Base-by-base conservation (phyloP, 345 rosid genomes). In the Eucalyptus virginea region DNA sequence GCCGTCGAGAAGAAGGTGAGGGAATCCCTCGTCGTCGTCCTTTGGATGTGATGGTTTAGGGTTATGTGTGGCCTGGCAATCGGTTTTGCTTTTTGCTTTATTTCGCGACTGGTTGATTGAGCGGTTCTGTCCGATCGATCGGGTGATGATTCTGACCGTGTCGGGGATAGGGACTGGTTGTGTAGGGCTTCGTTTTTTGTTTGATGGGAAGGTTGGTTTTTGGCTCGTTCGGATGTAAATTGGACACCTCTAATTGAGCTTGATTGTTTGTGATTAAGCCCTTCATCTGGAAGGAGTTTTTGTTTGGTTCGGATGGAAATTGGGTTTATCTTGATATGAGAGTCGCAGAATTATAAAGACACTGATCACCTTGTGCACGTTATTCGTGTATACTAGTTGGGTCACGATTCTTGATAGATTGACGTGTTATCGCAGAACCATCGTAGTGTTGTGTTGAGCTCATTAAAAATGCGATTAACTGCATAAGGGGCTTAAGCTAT, bases 1-100 rank as follows among this genome's bases (percentile, higher is more conserved):
- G 92, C 94, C 6, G 89, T 93, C 6, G 98, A 96, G 88, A 97
- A 94, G 93, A 97, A 94, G 97, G 98, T 95, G 47, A 23, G 26
- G 12, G 42, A 23, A 10, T 40, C 47, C 58, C 26, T 52, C 24
- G 24, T 52, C 58, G 58, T 52, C 17, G 7, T 34, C 56, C 88
- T 52, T 54, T 67, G 60, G 58, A 49, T 7, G 51, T n/a, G 37
- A n/a, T 24, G 47, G 37, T 11, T 40, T 40, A 40, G 85, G 45
- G 15, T 40, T 72, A 17, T 10, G 42, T 65, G 44, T 23, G 54
- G 85, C 45, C 13, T 16, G 8, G 47, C 24, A 52, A 48, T 24
- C 30, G 50, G 10, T 32, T 65, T 48, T 47, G n/a, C 26, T 18
- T 19, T 88, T 37, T 13, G 28, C 32, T 30, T 40, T 32, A 23